phyloP scores from a whole-genome alignment of 2,329 filamentous ascomycete genomes.

The Venturia oleaginea region DNA sequence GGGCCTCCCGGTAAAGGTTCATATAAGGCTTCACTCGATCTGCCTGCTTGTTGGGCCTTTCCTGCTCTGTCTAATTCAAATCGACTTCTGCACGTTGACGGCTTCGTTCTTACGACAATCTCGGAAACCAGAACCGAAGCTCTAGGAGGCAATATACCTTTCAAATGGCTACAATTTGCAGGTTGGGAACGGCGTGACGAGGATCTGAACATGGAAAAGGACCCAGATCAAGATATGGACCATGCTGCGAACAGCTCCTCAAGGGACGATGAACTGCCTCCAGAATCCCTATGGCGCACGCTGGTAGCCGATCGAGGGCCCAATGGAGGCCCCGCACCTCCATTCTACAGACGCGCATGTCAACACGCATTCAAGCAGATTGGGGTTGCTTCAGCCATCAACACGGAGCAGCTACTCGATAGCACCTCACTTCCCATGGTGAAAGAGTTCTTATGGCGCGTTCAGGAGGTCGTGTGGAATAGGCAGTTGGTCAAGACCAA shows the following conservation, averaged over 20 bases:
- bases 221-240: neutral
- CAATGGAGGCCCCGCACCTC: neutral
- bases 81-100: neutral
- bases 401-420: slow-evolving; percentile 1
- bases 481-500: slow-evolving; percentile 7
- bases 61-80: neutral
- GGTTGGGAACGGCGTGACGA: neutral
- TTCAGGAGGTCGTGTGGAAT: slow-evolving; percentile 12
- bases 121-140: neutral
- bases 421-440: neutral
- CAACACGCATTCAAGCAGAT: neutral
- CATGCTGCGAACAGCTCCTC: neutral
- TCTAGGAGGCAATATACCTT: neutral
- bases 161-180: slow-evolving; percentile 8
- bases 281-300: slow-evolving; percentile 22
- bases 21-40: neutral
- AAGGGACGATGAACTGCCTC: neutral
- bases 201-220: neutral
- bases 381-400: neutral
- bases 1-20: slow-evolving; percentile 19
- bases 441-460: slow-evolving; percentile 3
- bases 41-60: neutral
- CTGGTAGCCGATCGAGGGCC: slow-evolving; percentile 4
- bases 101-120: neutral
- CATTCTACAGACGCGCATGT: slow-evolving; percentile 3